Evolutionary conservation across 225 moss, liverwort and hornwort genomes (phyloP).

Genomic region (Thuidium tamariscinum): DNA sequence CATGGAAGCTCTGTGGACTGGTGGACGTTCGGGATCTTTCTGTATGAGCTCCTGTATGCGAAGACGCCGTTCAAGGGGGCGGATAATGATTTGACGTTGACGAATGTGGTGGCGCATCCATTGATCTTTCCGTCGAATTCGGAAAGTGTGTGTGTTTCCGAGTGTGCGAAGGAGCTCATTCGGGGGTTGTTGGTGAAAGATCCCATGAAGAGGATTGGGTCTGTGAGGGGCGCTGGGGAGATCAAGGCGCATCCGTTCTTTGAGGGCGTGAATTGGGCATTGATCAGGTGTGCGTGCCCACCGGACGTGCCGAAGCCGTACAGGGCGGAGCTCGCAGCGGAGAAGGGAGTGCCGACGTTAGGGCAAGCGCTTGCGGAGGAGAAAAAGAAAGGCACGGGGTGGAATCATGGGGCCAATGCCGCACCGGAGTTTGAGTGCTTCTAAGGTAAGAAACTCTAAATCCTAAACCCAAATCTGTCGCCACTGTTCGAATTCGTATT

Average conservation of each 20-base stretch:
- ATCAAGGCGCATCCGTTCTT: slow-evolving; percentile 91
- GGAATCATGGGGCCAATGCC: background rate
- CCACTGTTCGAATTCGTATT: background rate
- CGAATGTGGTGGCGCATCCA: slow-evolving; percentile 77
- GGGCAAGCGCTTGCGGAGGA: slow-evolving; percentile 33
- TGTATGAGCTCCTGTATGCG: slow-evolving; percentile 79
- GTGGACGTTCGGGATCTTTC: slow-evolving; percentile 97
- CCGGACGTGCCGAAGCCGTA: slow-evolving; percentile 85
- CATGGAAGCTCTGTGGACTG: slow-evolving; percentile 98
- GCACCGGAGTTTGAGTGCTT: slow-evolving; percentile 38
- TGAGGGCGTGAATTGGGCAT: slow-evolving; percentile 94
- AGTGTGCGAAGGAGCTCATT: slow-evolving; percentile 74
- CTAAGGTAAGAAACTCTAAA: background rate
- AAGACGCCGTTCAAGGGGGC: slow-evolving; percentile 97
- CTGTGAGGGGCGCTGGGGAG: slow-evolving; percentile 77
- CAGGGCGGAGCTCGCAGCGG: slow-evolving; percentile 24
- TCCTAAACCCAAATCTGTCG: no score
- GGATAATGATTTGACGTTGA: slow-evolving; percentile 69
- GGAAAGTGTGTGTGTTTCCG: slow-evolving; percentile 36
- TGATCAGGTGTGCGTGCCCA: slow-evolving; percentile 85
- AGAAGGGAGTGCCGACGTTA: slow-evolving; percentile 21
- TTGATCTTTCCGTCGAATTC: slow-evolving; percentile 69
- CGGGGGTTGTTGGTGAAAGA: slow-evolving; percentile 85
- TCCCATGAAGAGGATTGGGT: slow-evolving; percentile 80
- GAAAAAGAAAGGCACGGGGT: slow-evolving; percentile 14